Evolutionary conservation across 208 protist genomes (phyloP).

Genomic region (Lotmaria passim): DNA sequence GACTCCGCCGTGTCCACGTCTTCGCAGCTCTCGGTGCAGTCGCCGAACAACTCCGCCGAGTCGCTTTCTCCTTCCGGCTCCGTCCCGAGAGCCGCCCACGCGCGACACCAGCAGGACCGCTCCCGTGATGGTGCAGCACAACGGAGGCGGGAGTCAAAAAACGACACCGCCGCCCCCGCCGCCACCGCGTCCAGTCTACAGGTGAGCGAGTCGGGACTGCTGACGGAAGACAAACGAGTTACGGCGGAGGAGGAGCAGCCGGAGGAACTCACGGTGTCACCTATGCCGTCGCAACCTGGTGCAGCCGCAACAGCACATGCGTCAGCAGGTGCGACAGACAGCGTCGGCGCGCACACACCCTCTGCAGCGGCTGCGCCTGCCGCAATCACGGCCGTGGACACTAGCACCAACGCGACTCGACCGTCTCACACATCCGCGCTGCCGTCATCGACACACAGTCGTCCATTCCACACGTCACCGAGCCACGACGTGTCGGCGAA

Average conservation of each 20-base stretch:
- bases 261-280: conserved; percentile 17
- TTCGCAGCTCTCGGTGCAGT: neutral
- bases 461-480: neutral
- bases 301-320: neutral
- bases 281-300: neutral
- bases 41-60: neutral
- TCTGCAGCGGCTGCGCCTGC: no score
- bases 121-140: neutral
- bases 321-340: neutral
- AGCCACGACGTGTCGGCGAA: neutral
- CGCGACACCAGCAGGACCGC: neutral
- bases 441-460: neutral
- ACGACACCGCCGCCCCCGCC: neutral
- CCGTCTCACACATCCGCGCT: neutral
- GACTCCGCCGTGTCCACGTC: neutral
- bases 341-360: neutral
- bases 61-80: neutral
- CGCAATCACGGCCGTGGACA: conserved; percentile 14
- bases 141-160: neutral
- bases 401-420: conserved; percentile 11
- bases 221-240: conserved; percentile 22
- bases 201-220: neutral
- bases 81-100: neutral
- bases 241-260: conserved; percentile 8
- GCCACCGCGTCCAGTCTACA: neutral